Evolutionary conservation across 2,329 filamentous ascomycete genomes (phyloP).

Genomic region (Arthrobotrys sinensis): DNA sequence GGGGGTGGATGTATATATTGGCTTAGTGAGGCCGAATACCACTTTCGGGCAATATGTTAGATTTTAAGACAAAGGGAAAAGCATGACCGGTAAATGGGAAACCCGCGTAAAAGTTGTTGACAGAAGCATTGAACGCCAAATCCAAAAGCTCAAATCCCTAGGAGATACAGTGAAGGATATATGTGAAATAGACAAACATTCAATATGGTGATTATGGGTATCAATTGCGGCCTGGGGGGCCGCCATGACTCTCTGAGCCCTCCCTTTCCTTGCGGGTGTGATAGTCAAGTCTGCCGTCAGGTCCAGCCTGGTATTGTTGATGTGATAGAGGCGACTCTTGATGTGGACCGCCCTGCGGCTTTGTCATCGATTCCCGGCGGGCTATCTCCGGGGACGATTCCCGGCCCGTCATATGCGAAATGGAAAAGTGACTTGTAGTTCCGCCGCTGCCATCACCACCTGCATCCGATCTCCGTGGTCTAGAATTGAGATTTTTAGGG

Average conservation of each 20-base stretch:
- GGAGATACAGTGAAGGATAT: slow-evolving; percentile 21
- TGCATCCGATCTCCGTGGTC: slow-evolving; percentile 61
- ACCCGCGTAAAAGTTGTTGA: not conserved
- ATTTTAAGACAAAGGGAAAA: slow-evolving; percentile 4
- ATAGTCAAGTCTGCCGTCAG: slow-evolving; percentile 43
- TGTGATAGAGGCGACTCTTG: slow-evolving; percentile 41
- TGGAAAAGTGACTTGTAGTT: slow-evolving; percentile 40
- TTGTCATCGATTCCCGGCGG: slow-evolving; percentile 30
- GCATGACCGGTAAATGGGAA: not conserved
- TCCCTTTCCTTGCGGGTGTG: slow-evolving; percentile 42
- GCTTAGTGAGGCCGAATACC: too few species aligned
- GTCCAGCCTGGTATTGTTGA: slow-evolving; percentile 50
- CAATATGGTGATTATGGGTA: slow-evolving; percentile 5
- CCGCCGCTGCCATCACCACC: slow-evolving; percentile 15
- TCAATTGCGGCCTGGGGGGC: slow-evolving; percentile 8
- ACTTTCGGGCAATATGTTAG: too few species aligned
- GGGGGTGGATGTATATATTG: too few species aligned
- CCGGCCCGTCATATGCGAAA: slow-evolving; percentile 48
- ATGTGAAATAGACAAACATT: not conserved
- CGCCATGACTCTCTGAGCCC: slow-evolving; percentile 18
- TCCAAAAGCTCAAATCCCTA: slow-evolving; percentile 8
- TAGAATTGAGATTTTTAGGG: slow-evolving; percentile 53
- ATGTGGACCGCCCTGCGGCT: slow-evolving; percentile 1
- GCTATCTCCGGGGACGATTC: slow-evolving; percentile 29
- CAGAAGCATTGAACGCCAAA: slow-evolving; percentile 5